Conservation (phyloP, 345 rosid species). For the Clarkia xantiana region DNA sequence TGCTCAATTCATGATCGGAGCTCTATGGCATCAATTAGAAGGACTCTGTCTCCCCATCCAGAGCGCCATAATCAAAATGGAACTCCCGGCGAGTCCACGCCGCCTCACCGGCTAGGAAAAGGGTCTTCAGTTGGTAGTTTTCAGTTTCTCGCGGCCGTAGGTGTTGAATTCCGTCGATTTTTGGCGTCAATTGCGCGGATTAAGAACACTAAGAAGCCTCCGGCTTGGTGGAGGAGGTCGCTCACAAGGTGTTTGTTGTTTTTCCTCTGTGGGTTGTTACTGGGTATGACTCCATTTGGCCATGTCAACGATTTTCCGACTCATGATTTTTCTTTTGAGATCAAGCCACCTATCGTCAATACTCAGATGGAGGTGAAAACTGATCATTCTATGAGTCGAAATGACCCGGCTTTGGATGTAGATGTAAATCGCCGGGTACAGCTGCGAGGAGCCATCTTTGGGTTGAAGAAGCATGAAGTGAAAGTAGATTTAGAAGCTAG, state of each 20-base stretch:
- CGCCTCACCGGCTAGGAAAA: slow-evolving; percentile 22
- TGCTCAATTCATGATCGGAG: too few species aligned
- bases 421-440: too few species aligned
- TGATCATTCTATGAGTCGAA: slow-evolving; percentile 9
- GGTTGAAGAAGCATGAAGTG: slow-evolving; percentile 2
- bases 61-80: slow-evolving; percentile 26
- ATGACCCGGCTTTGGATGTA: slow-evolving; percentile 5
- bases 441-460: slow-evolving; percentile 5
- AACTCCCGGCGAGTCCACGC: slow-evolving; percentile 11
- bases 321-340: slow-evolving; percentile 52
- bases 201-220: slow-evolving; percentile 24
- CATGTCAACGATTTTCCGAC: slow-evolving; percentile 30
- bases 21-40: too few species aligned
- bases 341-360: slow-evolving; percentile 42
- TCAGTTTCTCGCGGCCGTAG: too few species aligned
- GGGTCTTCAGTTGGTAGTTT: slow-evolving; percentile 13
- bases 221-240: slow-evolving; percentile 36
- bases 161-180: slow-evolving; percentile 12
- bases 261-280: slow-evolving; percentile 46
- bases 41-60: too few species aligned
- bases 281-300: slow-evolving; percentile 54
- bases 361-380: slow-evolving; percentile 19
- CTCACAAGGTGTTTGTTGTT: slow-evolving; percentile 41
- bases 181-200: slow-evolving; percentile 10
- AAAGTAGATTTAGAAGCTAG: slow-evolving; percentile 25